Base-by-base conservation (phyloP, 257 asterid genomes). In the Osmanthus fragrans region DNA sequence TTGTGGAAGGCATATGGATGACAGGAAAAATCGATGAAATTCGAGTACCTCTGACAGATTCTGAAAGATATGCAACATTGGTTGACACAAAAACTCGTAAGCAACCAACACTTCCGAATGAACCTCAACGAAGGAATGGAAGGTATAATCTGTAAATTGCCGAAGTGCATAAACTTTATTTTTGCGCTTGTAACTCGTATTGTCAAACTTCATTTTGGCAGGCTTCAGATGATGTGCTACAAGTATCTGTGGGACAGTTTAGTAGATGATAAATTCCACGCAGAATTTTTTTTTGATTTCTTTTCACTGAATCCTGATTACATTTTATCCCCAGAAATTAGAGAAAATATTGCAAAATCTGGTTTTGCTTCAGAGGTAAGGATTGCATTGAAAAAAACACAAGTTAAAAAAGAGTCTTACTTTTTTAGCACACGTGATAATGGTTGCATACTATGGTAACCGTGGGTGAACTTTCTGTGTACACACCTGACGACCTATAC, bases 221-320 rank as follows among this genome's bases (percentile, higher is more conserved):
- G 98, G 96, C 91, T 92, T 77, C 99, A 94, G 76, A 70, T 94
- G 39, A 94, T 94, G 99, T 90, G 96, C 92, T 94, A 94, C 87
- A 94, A 92, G 87, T 83, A 85, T 78, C 84, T 92, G 77, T 94
- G 99, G 99, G 99, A 94, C 86, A 84, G 84, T 74, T 85, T 94
- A 79, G 90, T 86, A 36, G 86, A 90, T 7, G 90, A 80, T 67
- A 89, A 80, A 42, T 94, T 94, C 71, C 96, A 97, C 21, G 42
- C 80, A 3, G 83, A 78, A 23, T 83, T 82, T 81, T 92, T 94
- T 81, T 94, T 76, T 76, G 88, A 90, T 76, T 92, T 86, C 91
- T 94, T 92, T 81, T 86, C 96, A 5, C 81, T 94, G 87, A 87
- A 92, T 84, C 95, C 94, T 18, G 60, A 91, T 80, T 78, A 42